Evolutionary conservation across 2,329 filamentous ascomycete species (phyloP).

Genomic region (Fusarium veterinarium): DNA sequence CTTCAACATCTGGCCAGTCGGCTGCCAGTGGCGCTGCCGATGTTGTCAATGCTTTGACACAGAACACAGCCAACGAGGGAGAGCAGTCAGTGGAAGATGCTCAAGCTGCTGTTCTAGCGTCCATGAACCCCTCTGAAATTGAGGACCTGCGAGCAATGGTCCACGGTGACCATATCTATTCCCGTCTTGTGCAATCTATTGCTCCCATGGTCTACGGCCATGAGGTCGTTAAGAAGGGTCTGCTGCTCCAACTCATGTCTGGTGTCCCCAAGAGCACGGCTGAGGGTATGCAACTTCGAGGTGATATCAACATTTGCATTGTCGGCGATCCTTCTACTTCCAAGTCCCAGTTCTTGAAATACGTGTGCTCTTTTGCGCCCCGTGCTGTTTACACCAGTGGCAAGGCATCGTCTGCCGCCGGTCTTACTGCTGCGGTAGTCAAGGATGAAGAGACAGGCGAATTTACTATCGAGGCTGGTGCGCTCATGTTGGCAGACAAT

Average conservation of each 20-base stretch:
- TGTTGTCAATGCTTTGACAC: constrained; percentile 83
- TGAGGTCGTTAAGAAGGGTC: constrained; percentile 96
- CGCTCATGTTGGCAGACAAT: constrained; percentile 96
- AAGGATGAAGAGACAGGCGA: constrained; percentile 99
- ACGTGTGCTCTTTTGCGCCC: constrained; percentile 96
- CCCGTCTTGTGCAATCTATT: constrained; percentile 89
- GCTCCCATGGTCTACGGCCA: constrained; percentile 98
- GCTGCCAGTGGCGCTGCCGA: constrained; percentile 75
- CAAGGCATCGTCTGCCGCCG: constrained; percentile 95
- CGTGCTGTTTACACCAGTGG: constrained; percentile 97
- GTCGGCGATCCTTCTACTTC: constrained; percentile 97
- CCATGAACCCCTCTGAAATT: constrained; percentile 87
- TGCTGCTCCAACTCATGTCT: constrained; percentile 94
- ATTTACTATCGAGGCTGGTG: constrained; percentile 98
- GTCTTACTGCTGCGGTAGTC: constrained; percentile 95
- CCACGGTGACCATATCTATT: constrained; percentile 94
- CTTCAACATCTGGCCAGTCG: constrained; percentile 80
- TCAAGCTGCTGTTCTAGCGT: constrained; percentile 87
- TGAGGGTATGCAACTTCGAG: constrained; percentile 94
- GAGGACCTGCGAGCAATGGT: constrained; percentile 94
- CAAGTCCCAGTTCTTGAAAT: constrained; percentile 98
- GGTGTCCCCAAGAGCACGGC: constrained; percentile 92
- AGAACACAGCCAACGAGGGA: constrained; percentile 69
- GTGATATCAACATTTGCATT: constrained; percentile 98
- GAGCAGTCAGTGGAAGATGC: constrained; percentile 83